phyloP scores from a whole-genome alignment of 2,329 filamentous ascomycete species.

The Fusarium sp. region DNA sequence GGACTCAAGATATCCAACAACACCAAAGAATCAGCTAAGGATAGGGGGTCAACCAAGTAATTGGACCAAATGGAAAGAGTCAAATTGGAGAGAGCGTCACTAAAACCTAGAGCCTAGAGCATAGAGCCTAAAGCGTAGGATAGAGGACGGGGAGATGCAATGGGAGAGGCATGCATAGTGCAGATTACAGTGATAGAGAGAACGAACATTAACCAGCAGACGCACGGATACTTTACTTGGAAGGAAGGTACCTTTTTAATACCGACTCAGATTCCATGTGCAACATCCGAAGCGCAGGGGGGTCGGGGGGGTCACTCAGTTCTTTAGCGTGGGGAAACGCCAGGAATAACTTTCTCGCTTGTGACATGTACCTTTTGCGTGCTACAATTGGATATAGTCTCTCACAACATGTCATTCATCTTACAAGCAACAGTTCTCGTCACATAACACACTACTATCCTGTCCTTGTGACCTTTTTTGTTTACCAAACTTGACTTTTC shows the following conservation, averaged over 20 bases:
- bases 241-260: slow-evolving; percentile 27
- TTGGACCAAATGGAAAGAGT: slow-evolving; percentile 25
- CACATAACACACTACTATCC: neutral
- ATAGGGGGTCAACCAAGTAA: slow-evolving; percentile 43
- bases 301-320: slow-evolving; percentile 16
- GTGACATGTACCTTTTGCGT: slow-evolving; percentile 29
- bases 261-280: slow-evolving; percentile 45
- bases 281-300: slow-evolving; percentile 35
- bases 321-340: slow-evolving; percentile 36
- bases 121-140: neutral
- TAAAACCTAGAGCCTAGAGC: slow-evolving; percentile 28
- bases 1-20: slow-evolving; percentile 26
- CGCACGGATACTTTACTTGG: slow-evolving; percentile 31
- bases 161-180: slow-evolving; percentile 28
- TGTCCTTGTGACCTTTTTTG: slow-evolving; percentile 9
- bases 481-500: slow-evolving; percentile 2
- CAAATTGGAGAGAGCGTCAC: slow-evolving; percentile 15
- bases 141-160: slow-evolving; percentile 26
- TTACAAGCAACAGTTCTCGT: neutral
- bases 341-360: slow-evolving; percentile 30
- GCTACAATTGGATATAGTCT: slow-evolving; percentile 3
- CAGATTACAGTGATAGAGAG: slow-evolving; percentile 35
- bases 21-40: slow-evolving; percentile 23
- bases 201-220: slow-evolving; percentile 16
- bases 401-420: slow-evolving; percentile 12